These are phyloP conservation scores for Alternaria brassicae DNA, from an alignment of 2,329 filamentous ascomycete species.

Conservation along the genomic window DNA sequence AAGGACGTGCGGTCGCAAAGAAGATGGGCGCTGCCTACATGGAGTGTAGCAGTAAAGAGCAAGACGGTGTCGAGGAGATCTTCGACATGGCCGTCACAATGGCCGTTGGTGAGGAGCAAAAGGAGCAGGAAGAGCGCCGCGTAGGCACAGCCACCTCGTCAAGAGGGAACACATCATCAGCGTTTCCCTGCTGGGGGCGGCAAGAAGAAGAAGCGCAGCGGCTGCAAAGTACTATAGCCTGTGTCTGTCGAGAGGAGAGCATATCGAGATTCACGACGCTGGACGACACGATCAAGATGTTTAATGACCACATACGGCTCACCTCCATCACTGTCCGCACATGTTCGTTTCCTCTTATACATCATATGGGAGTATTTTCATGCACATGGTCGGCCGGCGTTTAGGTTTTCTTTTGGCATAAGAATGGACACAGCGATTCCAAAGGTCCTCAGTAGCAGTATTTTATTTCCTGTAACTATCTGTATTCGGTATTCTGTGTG, in stretches of 20 bases:
- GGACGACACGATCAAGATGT: conserved; percentile 52
- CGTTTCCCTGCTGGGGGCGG: conserved; percentile 35
- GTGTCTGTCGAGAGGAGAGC: conserved; percentile 29
- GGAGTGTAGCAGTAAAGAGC: conserved; percentile 98
- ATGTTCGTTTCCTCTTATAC: conserved; percentile 28
- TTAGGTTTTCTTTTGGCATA: conserved; percentile 26
- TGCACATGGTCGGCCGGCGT: conserved; percentile 37
- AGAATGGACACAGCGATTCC: conserved; percentile 25
- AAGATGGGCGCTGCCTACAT: conserved; percentile 97
- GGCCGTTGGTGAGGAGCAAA: conserved; percentile 75
- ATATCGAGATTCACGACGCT: conserved; percentile 50
- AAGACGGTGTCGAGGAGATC: conserved; percentile 94
- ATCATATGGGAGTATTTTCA: conserved; percentile 23
- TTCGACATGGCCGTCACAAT: conserved; percentile 91
- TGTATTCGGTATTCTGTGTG: conserved; percentile 47
- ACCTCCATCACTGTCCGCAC: conserved; percentile 37
- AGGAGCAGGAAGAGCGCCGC: conserved; percentile 34
- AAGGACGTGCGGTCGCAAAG: conserved; percentile 84
- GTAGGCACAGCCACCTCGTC: conserved; percentile 18
- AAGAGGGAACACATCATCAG: conserved; percentile 27
- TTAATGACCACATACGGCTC: conserved; percentile 44
- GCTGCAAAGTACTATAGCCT: conserved; percentile 50
- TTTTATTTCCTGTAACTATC: conserved; percentile 42
- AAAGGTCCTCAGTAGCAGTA: conserved; percentile 33
- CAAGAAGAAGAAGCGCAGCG: conserved; percentile 50